Base-by-base conservation (phyloP, 306 rosid genomes). In the Heteromeles arbutifolia region DNA sequence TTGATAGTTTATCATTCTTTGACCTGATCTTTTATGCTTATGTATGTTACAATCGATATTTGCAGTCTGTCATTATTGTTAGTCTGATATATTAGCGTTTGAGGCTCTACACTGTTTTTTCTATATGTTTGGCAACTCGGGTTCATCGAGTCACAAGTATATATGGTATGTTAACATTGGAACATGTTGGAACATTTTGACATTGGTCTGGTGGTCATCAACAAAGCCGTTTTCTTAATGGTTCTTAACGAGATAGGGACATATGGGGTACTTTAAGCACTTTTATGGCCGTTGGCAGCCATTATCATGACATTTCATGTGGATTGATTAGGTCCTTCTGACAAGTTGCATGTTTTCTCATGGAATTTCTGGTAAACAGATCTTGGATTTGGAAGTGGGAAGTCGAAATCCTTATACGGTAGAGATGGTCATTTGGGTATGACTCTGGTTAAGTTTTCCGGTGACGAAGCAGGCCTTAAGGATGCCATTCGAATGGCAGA, bases 391-490 rank as follows among this genome's bases (percentile, higher is more conserved):
- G 74, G 67, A 72, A 90, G 91, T 82, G 99, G 99, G 79, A 96
- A 96, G 85, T 89, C 99, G 21, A 92, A 92, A 80, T 91, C 99
- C 70, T 79, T 92, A 83, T 96, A 96, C 26, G 97, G 97, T 80
- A 90, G 96, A 84, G 99, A 96, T 24, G 99, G 99, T 76, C 99
- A 96, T 88, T 83, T 90, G 87, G 99, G 99, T 73, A 76, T 84
- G 65, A 90, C 94, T 25, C 67, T 96, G 83, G 77, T 96, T 72
- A 96, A 90, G 72, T 96, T 89, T 82, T 73, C 97, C 17, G 93
- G 89, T 57, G 96, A 92, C 63, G 91, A 82, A 65, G 83, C 92
- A 19, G 99, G 99, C 82, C 82, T 96, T 48, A 84, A 89, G 85
- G 98, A 89, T 70, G 98, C 98, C 85, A 77, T 76, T 71, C 89